Conservation (phyloP, 2,329 filamentous ascomycete genomes). For the Cordyceps farinosa region DNA sequence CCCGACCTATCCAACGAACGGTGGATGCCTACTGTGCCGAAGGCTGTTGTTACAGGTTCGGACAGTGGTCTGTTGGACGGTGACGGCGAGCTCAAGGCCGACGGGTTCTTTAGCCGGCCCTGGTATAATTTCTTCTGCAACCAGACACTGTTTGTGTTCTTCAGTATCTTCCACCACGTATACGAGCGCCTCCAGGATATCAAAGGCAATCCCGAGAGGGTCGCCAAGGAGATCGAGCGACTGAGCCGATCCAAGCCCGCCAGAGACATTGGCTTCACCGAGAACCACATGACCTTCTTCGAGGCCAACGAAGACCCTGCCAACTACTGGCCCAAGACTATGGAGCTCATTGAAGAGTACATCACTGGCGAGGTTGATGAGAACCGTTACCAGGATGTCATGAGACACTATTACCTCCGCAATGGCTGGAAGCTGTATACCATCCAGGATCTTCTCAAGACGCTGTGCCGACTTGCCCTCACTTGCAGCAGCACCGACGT, state of each 20-base stretch:
- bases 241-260: constrained; percentile 76
- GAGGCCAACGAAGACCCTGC: constrained; percentile 55
- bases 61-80: constrained; percentile 50
- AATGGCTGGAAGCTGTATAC: constrained; percentile 93
- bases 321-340: constrained; percentile 80
- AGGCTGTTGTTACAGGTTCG: constrained; percentile 48
- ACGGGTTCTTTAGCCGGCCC: constrained; percentile 75
- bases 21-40: constrained; percentile 61
- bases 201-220: constrained; percentile 73
- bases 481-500: constrained; percentile 80
- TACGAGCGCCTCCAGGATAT: constrained; percentile 80
- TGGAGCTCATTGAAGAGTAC: constrained; percentile 82
- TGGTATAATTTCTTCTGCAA: constrained; percentile 91
- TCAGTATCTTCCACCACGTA: constrained; percentile 87
- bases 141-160: constrained; percentile 88
- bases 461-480: constrained; percentile 74
- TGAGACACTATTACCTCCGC: constrained; percentile 87
- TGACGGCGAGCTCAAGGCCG: constrained; percentile 64
- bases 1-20: constrained; percentile 63
- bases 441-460: constrained; percentile 81
- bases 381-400: constrained; percentile 78
- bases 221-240: constrained; percentile 69
- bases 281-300: constrained; percentile 78
- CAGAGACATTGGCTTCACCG: constrained; percentile 75
- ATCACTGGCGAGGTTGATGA: constrained; percentile 80